These are phyloP conservation scores for Maudiozyma serrabonitensis DNA, from an alignment of 805 yeast genomes.

Conservation along the genomic window DNA sequence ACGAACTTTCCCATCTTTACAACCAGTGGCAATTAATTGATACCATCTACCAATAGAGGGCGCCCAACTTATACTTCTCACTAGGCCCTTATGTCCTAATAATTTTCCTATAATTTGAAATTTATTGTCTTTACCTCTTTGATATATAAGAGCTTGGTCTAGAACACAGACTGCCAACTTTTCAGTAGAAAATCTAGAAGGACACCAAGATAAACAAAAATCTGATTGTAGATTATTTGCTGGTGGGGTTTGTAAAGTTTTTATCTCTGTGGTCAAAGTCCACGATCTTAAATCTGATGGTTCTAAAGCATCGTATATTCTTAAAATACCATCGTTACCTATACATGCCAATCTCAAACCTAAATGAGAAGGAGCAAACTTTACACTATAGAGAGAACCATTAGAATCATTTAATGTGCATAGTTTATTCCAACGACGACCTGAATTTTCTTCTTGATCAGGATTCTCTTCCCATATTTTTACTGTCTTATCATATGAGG, in stretches of 20 bases:
- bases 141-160: constrained; percentile 79
- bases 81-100: constrained; percentile 79
- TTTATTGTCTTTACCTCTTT: constrained; percentile 41
- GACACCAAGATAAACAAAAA: constrained; percentile 84
- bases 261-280: constrained; percentile 66
- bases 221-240: constrained; percentile 77
- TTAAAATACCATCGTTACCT: constrained; percentile 78
- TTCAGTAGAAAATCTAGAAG: constrained; percentile 72
- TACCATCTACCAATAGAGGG: constrained; percentile 88
- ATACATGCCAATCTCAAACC: constrained; percentile 79
- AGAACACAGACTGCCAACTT: constrained; percentile 75
- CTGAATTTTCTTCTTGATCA: constrained; percentile 66
- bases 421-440: constrained; percentile 71
- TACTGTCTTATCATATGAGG: constrained; percentile 82
- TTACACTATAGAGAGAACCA: constrained; percentile 85
- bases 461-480: constrained; percentile 86
- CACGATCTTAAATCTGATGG: constrained; percentile 81
- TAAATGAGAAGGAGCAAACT: constrained; percentile 76
- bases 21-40: constrained; percentile 88
- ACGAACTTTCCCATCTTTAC: constrained; percentile 88
- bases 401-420: constrained; percentile 75
- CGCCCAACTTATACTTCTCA: constrained; percentile 90
- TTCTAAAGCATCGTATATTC: constrained; percentile 81
- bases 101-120: constrained; percentile 50
- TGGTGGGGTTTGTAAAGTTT: constrained; percentile 58